Evolutionary conservation across 2,329 filamentous ascomycete genomes (phyloP).

Genomic region (Colletotrichum sp.): DNA sequence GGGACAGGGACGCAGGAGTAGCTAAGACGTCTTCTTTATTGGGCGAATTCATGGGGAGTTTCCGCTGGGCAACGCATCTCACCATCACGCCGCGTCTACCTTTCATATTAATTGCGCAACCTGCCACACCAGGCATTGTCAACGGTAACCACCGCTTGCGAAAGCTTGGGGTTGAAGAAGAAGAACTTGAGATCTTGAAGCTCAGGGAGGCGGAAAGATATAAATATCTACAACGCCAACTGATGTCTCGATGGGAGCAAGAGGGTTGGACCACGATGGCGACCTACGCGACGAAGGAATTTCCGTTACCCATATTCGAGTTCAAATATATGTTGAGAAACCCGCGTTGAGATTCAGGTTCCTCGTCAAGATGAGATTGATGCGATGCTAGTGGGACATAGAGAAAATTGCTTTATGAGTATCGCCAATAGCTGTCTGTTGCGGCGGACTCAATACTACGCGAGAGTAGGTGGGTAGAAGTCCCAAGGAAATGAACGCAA

Average conservation of each 20-base stretch:
- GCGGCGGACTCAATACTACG: neutral
- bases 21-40: neutral
- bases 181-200: neutral
- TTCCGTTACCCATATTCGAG: neutral
- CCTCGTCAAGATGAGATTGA: neutral
- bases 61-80: neutral
- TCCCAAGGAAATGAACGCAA: neutral
- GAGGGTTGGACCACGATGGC: neutral
- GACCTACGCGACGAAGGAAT: neutral
- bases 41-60: neutral
- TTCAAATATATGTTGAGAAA: neutral
- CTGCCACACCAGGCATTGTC: neutral
- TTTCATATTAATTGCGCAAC: neutral
- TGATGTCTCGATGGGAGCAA: neutral
- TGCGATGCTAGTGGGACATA: neutral
- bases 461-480: neutral
- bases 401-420: neutral
- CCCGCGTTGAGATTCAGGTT: fast-evolving
- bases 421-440: neutral
- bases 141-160: neutral
- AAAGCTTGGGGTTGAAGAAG: fast-evolving
- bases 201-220: neutral
- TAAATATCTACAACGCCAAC: neutral
- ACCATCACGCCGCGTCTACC: neutral
- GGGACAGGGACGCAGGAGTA: neutral